phyloP scores from a whole-genome alignment of 805 yeast genomes.

The Ogataea polymorpha region DNA sequence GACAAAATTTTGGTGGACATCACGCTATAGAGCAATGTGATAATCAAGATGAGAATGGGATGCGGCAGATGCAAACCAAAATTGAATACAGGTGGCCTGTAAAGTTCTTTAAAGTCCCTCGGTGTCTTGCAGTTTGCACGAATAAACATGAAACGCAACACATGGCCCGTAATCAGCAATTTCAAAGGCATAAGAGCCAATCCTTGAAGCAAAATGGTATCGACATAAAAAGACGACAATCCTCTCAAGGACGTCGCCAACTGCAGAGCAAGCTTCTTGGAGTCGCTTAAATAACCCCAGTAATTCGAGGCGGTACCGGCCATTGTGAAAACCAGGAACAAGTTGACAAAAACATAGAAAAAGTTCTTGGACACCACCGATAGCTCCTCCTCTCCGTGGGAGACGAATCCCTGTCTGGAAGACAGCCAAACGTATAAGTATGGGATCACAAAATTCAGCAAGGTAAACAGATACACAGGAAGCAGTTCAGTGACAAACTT shows the following conservation, averaged over 20 bases:
- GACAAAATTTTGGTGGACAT: conserved; percentile 83
- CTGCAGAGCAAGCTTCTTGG: conserved; percentile 83
- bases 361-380: conserved; percentile 90
- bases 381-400: conserved; percentile 89
- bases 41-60: conserved; percentile 80
- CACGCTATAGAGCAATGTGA: conserved; percentile 83
- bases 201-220: conserved; percentile 76
- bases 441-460: conserved; percentile 80
- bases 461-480: conserved; percentile 88
- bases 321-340: conserved; percentile 89
- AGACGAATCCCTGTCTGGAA: conserved; percentile 79
- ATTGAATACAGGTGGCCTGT: conserved; percentile 87
- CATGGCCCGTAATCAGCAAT: conserved; percentile 73
- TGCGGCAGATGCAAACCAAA: conserved; percentile 91
- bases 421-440: conserved; percentile 83
- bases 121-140: conserved; percentile 71
- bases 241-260: conserved; percentile 78
- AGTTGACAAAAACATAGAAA: conserved; percentile 88
- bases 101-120: conserved; percentile 69
- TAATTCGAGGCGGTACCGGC: conserved; percentile 87
- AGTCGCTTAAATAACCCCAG: conserved; percentile 80
- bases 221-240: conserved; percentile 85
- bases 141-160: conserved; percentile 70
- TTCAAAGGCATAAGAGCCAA: conserved; percentile 89
- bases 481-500: conserved; percentile 81